Base-by-base conservation (phyloP, 495 filamentous ascomycete genomes). In the Evernia prunastri region DNA sequence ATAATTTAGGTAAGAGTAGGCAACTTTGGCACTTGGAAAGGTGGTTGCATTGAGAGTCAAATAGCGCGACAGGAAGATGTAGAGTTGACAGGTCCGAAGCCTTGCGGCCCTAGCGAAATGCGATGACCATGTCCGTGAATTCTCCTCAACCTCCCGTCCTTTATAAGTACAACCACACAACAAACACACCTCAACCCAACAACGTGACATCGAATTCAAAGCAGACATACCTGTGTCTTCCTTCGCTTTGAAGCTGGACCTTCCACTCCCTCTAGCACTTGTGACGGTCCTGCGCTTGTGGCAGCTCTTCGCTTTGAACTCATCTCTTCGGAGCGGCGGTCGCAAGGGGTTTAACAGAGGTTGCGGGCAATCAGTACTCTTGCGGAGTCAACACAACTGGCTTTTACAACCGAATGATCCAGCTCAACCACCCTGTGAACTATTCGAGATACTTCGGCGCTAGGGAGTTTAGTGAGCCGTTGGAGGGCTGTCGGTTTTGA, bases 231-330 rank as follows among this genome's bases (percentile, higher is more conserved):
- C 69, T 80, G 77, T 29, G 80, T 63, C 66, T 82, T 87, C 67
- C 79, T 80, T 60, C 84, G 78, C 78, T 91, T 91, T 53, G 81
- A 74, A 68, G 81, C 81, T 66, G 84, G 82, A 63, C 67, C 47
- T 51, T 67, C 70, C 42, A 63, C 56, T 56, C 76, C 78, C 53
- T 77, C 71, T 49, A 77, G 72, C 58, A 73, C 72, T 60, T 74
- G 72, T 49, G 68, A 70, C 27, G 77, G 67, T 43, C 74, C 73
- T 63, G 73, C 73, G 35, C 45, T 67, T 6, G 51, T 69, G 29
- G 78, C 69, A 31, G 80, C 81, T 72, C 88, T 89, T 60, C 88
- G 83, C 79, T 90, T 91, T 64, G 81, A 80, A 63, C 85, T 86
- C 87, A 89, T 89, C 33, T 64, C 61, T 60, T 54, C 56, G 51